Evolutionary conservation across 2,329 filamentous ascomycete species (phyloP), one percentile per base, ranked within the genome.

Genomic region (Talaromyces funiculosus): DNA sequence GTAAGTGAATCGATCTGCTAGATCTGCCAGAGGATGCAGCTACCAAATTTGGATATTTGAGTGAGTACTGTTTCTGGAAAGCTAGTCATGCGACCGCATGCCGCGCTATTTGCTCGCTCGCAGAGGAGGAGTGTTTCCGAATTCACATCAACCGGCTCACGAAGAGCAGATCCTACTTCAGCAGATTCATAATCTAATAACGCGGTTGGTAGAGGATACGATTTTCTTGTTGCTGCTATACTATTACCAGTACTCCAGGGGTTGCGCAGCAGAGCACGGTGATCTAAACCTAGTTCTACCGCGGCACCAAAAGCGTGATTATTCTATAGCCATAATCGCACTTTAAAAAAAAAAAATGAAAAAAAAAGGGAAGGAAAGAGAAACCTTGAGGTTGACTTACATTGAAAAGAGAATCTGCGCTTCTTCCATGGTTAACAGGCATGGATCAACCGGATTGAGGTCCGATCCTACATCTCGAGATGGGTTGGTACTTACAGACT

Each of bases 51-150:
- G 67, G 18, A 72, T 64, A 6, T 62, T 62, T 4, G 55, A 1
- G 66, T 72, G 37, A 72, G 51, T 2, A 64, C 57, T n/a, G 62
- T 72, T 53, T 72, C 69, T 4, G 70, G 70, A 29, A 72, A 71
- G n/a, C 51, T 61, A 29, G 66, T 64, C 0, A 67, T 65, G 22
- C 68, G 64, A 12, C 69, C 68, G 51, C 65, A 64, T 0, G 68
- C 68, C 3, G 69, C 68, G 55, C 68, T 70, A 31, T 70, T 71
- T 1, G 70, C 71, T 49, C 69, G 60, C 16, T 72, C 70, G 70
- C 70, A 72, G 8, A 71, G 58, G 0, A 71, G 60, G 22, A 72
- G 4, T 16, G 35, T 33, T 33, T 54, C 35, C 22, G 18, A 14
- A 33, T 16, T 54, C 26, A 26, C 12, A 26, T 40, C 26, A n/a